phyloP scores from a whole-genome alignment of 257 asterid species.

The Solanum piurae region DNA sequence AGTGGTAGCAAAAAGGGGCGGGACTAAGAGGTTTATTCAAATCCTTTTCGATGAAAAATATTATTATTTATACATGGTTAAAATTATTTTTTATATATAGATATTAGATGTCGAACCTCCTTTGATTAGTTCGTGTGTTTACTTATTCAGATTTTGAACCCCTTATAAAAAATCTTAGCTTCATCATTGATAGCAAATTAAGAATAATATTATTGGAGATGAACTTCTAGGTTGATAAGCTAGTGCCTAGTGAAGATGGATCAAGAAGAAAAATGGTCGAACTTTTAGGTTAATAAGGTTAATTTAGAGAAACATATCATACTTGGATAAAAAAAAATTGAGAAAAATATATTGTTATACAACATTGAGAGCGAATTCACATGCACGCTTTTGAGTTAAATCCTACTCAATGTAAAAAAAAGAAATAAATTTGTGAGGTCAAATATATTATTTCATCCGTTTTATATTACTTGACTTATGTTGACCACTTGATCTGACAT shows the following conservation, averaged over 20 bases:
- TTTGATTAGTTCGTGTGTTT: too few species aligned
- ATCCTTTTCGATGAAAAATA: fast-evolving
- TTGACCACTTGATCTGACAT: too few species aligned
- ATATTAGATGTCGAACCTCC: not conserved
- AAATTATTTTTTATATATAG: too few species aligned
- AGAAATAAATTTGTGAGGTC: not conserved
- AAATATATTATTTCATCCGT: not conserved
- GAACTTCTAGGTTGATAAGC: not conserved
- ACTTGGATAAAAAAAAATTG: too few species aligned
- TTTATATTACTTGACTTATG: too few species aligned
- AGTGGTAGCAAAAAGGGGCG: not conserved
- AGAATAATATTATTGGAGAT: not conserved
- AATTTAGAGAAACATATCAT: not conserved
- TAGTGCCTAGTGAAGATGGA: not conserved
- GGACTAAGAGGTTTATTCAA: too few species aligned
- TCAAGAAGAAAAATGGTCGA: not conserved
- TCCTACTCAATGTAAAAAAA: not conserved
- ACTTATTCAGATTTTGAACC: not conserved
- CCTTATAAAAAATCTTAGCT: fast-evolving
- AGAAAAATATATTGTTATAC: not conserved
- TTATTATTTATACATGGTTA: too few species aligned
- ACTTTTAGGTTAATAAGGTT: not conserved
- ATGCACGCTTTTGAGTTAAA: not conserved
- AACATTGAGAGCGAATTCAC: not conserved
- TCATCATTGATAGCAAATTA: not conserved